phyloP scores from a whole-genome alignment of 1,284 basidiomycete species.

The Lignosus rhinocerotis region DNA sequence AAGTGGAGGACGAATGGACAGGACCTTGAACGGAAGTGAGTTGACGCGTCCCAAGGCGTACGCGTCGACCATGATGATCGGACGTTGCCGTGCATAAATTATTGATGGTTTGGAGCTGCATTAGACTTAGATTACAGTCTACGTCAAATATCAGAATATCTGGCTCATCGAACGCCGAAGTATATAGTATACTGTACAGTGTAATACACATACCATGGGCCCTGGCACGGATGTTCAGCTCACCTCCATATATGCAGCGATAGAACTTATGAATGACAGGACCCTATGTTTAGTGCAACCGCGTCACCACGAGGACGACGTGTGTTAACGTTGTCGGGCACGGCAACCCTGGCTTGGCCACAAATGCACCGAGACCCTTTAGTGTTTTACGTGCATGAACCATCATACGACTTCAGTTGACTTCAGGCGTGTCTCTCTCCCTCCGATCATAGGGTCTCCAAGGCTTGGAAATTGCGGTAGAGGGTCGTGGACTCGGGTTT shows the following conservation, averaged over 20 bases:
- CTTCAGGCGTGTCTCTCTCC: not conserved
- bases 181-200: too few species aligned
- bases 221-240: too few species aligned
- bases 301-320: too few species aligned
- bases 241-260: too few species aligned
- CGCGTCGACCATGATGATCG: conserved; percentile 28
- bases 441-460: not conserved
- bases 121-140: not conserved
- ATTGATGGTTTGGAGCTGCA: not conserved
- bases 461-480: not conserved
- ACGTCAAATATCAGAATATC: too few species aligned
- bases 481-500: not conserved
- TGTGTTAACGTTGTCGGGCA: too few species aligned
- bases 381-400: not conserved
- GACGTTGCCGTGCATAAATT: conserved; percentile 15
- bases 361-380: not conserved
- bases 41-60: conserved; percentile 36
- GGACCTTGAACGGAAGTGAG: conserved; percentile 15
- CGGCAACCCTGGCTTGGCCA: not conserved
- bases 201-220: too few species aligned
- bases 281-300: too few species aligned
- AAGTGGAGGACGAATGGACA: conserved; percentile 13
- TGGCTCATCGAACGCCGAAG: too few species aligned
- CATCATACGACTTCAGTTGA: not conserved
- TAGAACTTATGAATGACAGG: too few species aligned